Evolutionary conservation across 768 basidiomycete species (phyloP), one percentile per base, ranked within the genome.

Genomic region (Asterophora lycoperdoides): DNA sequence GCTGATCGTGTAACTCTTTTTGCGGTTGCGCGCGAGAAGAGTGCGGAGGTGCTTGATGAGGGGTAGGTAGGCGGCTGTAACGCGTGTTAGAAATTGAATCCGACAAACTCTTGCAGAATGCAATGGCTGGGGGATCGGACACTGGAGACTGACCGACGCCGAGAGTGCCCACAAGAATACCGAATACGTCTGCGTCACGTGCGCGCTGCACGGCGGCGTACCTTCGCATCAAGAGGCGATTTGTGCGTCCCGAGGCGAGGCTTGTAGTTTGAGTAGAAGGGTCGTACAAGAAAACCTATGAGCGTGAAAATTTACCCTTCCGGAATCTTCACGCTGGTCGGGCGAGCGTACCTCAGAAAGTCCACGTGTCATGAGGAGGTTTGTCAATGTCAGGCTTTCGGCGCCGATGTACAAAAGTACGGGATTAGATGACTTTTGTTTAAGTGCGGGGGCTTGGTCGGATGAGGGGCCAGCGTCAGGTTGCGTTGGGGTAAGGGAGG

Each of bases 1-100:
- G 45, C 84, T 89, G 56, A 99, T 81, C 2, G 95, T 97, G 67
- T 98, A 99, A 53, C 81, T 82, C 64, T 98, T 98, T 70, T 94
- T 95, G 51, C 77, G 80, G 1, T 81, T 75, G 33, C 72, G 74
- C 1, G 74, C 64, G 42, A 98, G 77, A 8, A 86, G 69, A 13
- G 69, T 62, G 5, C 95, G 86, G n/a, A 98, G 75, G 56, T 90
- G 83, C 0, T 77, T 74, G 51, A 99, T 87, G 4, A 97, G 74
- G 1, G 91, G 85, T 1, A 94, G 79, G 55, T 97, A 97, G 0
- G 85, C 86, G 0, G 87, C 88, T 92, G 55, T 11, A 15, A 8
- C 13, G 35, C 42, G 41, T 28, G 26, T 33, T 4, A 45, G 10
- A 26, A 41, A 29, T 39, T 35, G 28, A 35, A n/a, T 64, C 40